A percentile compares a stretch with the other conserved stretches of the same genome.
phyloP scores from a whole-genome alignment of 371 early-diverging fungal species.

The Lichtheimia hyalospora region DNA sequence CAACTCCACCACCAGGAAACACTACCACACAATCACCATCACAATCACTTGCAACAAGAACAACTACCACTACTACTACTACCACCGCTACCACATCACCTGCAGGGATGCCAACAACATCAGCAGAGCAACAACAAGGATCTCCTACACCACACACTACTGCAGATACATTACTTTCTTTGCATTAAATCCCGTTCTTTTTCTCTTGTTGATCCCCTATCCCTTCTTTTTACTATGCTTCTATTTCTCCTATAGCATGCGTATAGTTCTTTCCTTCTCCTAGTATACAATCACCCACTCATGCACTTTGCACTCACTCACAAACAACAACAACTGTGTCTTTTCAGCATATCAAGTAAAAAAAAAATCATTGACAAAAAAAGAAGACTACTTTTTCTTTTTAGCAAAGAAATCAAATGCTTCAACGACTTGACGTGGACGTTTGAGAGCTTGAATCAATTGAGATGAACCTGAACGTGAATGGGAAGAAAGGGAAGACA shows the following conservation, averaged over 20 bases:
- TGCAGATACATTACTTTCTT: neutral
- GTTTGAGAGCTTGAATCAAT: constrained; percentile 6
- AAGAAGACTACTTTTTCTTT: constrained; percentile 1
- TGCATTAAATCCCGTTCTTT: neutral
- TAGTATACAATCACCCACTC: neutral
- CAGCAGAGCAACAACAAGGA: constrained; percentile 9
- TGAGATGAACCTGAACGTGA: neutral
- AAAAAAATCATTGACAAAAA: neutral
- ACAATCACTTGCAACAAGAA: neutral
- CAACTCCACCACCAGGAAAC: neutral
- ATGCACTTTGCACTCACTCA: too few species aligned
- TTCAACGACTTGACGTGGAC: constrained; percentile 4
- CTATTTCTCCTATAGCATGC: neutral
- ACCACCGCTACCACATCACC: neutral
- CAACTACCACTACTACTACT: neutral
- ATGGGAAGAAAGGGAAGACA: neutral
- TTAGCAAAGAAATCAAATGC: constrained; percentile 5
- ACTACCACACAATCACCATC: neutral
- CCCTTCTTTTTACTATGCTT: constrained; percentile 1
- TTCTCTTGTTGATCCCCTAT: neutral
- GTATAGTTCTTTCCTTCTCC: neutral
- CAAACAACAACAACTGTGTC: neutral
- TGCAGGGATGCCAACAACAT: neutral
- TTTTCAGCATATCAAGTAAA: neutral
- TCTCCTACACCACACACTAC: neutral